Evolutionary conservation across 2,329 filamentous ascomycete genomes (phyloP).

Genomic region (Blastomyces gilchristii): DNA sequence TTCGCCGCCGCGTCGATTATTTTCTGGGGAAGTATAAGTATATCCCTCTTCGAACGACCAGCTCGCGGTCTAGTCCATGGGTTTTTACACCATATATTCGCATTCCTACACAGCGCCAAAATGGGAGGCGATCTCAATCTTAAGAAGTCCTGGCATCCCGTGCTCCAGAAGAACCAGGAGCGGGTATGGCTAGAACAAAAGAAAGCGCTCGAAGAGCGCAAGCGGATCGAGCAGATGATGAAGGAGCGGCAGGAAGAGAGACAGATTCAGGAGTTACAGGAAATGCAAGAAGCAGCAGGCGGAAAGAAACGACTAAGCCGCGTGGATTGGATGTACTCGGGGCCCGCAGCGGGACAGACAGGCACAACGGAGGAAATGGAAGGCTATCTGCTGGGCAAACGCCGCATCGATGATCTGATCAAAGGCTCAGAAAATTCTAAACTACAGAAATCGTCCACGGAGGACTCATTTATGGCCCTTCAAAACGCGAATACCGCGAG

Average conservation of each 20-base stretch:
- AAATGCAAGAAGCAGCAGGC: conserved; percentile 78
- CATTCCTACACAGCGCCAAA: background rate
- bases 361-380: conserved; percentile 81
- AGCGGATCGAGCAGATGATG: conserved; percentile 79
- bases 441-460: conserved; percentile 61
- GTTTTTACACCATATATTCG: background rate
- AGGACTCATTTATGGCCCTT: conserved; percentile 53
- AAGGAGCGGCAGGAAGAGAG: conserved; percentile 93
- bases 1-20: background rate
- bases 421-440: conserved; percentile 73
- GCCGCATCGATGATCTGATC: conserved; percentile 76
- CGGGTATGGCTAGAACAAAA: conserved; percentile 87
- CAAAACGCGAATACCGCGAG: conserved; percentile 58
- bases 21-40: background rate
- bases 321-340: conserved; percentile 98
- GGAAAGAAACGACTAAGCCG: conserved; percentile 68
- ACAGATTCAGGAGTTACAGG: conserved; percentile 81
- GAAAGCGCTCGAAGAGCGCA: conserved; percentile 86
- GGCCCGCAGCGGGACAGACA: conserved; percentile 65
- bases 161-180: conserved; percentile 79
- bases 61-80: background rate
- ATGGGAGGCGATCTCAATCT: conserved; percentile 82
- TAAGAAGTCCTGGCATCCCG: conserved; percentile 92
- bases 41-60: background rate
- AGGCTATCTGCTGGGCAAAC: conserved; percentile 83